Evolutionary conservation across 805 yeast genomes (phyloP).

Genomic region (Saccharomycopsis lassenensis): DNA sequence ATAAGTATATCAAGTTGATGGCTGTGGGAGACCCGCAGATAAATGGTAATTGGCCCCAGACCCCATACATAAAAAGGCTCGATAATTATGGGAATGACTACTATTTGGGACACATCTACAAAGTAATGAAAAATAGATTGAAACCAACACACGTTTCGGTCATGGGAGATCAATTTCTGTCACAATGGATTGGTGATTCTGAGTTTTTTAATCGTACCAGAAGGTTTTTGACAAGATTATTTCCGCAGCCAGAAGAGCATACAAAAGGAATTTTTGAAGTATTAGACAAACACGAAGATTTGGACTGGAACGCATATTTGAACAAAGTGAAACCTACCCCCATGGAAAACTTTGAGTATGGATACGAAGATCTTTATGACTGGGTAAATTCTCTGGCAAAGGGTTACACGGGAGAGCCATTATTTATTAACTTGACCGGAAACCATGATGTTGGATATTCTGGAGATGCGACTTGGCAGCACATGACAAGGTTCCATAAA

Average conservation of each 20-base stretch:
- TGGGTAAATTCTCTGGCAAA: slow-evolving; percentile 40
- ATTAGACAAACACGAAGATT: slow-evolving; percentile 37
- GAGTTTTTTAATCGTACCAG: slow-evolving; percentile 76
- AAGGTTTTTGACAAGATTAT: slow-evolving; percentile 62
- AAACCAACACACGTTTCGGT: slow-evolving; percentile 76
- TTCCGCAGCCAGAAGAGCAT: slow-evolving; percentile 45
- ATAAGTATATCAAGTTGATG: slow-evolving; percentile 46
- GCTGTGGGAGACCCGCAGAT: slow-evolving; percentile 97
- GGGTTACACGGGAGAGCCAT: slow-evolving; percentile 37
- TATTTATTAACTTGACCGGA: slow-evolving; percentile 79
- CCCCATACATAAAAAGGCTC: slow-evolving; percentile 60
- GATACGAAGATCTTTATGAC: slow-evolving; percentile 50
- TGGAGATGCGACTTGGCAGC: slow-evolving; percentile 90
- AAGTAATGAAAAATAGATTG: slow-evolving; percentile 49
- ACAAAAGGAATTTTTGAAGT: slow-evolving; percentile 38
- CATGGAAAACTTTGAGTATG: slow-evolving; percentile 31
- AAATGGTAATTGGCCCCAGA: slow-evolving; percentile 70
- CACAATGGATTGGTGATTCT: slow-evolving; percentile 88
- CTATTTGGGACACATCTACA: slow-evolving; percentile 76
- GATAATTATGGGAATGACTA: slow-evolving; percentile 88
- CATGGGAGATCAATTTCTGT: slow-evolving; percentile 85
- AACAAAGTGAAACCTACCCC: slow-evolving; percentile 24
- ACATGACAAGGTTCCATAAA: slow-evolving; percentile 64
- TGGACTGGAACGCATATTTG: slow-evolving; percentile 43
- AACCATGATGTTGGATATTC: slow-evolving; percentile 94